These are phyloP conservation scores for Salvia sclarea DNA, from an alignment of 305 asterid species.

Conservation along the genomic window DNA sequence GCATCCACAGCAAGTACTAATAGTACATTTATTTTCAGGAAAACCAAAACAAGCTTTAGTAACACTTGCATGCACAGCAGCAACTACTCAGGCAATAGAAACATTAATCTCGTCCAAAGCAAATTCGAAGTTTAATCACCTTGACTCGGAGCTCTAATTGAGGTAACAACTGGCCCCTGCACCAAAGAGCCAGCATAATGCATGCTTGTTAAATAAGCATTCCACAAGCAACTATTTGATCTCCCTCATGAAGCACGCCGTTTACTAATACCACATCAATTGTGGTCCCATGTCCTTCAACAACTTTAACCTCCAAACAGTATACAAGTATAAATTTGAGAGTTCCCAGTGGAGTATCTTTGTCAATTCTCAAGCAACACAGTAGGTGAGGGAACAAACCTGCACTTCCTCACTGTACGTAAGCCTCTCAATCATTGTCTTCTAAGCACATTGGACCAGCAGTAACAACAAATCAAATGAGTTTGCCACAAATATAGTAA, in stretches of 20 bases:
- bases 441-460: constrained; percentile 91
- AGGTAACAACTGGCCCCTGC: constrained; percentile 86
- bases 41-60: constrained; percentile 6
- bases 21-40: constrained; percentile 9
- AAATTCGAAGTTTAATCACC: constrained; percentile 52
- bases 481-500: no score
- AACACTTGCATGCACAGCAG: constrained; percentile 7
- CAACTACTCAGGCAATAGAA: constrained; percentile 3
- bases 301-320: constrained; percentile 96
- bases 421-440: constrained; percentile 81
- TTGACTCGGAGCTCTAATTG: constrained; percentile 93
- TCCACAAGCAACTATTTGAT: constrained; percentile 94
- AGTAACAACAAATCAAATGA: constrained; percentile 63
- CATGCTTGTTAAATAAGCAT: constrained; percentile 47
- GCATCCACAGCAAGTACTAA: constrained; percentile 18
- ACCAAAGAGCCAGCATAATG: constrained; percentile 24
- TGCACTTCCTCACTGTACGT: constrained; percentile 79
- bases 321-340: constrained; percentile 50
- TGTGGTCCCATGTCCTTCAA: constrained; percentile 98
- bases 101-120: constrained; percentile 5
- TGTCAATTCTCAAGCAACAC: constrained; percentile 29
- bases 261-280: constrained; percentile 92
- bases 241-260: constrained; percentile 98
- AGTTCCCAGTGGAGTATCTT: constrained; percentile 1
- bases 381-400: constrained; percentile 49